Base-by-base conservation (phyloP, 306 rosid species). In the Trifolium repens region DNA sequence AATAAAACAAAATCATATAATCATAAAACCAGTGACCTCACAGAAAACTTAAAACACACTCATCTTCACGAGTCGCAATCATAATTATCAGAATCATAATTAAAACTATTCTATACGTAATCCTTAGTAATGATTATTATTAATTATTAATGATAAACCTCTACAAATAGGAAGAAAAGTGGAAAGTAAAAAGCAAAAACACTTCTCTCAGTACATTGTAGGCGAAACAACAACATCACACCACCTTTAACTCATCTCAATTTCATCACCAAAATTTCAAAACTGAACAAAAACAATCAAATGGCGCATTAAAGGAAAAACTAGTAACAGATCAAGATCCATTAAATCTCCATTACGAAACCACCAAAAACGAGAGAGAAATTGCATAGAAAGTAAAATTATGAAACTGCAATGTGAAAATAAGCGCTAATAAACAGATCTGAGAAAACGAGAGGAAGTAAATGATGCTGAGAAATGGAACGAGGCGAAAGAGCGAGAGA, bases 271-370 rank as follows among this genome's bases (percentile, higher is more conserved):
- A 74, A 63, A 69, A 26, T 35, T 6, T 9, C 40, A 27, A 37
- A 39, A 32, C 15, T 17, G 52, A 64, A 62, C 26, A 32, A 15
- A 15, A 37, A 57, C 44, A 32, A 44, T 8, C 0, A 69, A 69
- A 42, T 39, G 68, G 8, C 80, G 42, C 74, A 62, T 62, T 62
- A 59, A 27, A 19, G 39, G 66, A 32, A 79, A 70, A 71, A 68
- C 17, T 53, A 67, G 76, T 24, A 74, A 69, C 76, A 87, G 83
- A 86, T 89, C 94, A 86, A 80, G 91, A 91, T 84, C 86, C 75
- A 69, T 55, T 9, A 32, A 24, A 7, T 39, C 10, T 19, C n/a
- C 14, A 32, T 32, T 32, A 32, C 35, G 35, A 32, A 32, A 32
- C 35, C 1, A 32, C 35, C 0, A 58, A 49, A 34, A 39, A 57